Conservation (phyloP, 2,329 filamentous ascomycete genomes). For the Aspergillus fumigatiaffinis region DNA sequence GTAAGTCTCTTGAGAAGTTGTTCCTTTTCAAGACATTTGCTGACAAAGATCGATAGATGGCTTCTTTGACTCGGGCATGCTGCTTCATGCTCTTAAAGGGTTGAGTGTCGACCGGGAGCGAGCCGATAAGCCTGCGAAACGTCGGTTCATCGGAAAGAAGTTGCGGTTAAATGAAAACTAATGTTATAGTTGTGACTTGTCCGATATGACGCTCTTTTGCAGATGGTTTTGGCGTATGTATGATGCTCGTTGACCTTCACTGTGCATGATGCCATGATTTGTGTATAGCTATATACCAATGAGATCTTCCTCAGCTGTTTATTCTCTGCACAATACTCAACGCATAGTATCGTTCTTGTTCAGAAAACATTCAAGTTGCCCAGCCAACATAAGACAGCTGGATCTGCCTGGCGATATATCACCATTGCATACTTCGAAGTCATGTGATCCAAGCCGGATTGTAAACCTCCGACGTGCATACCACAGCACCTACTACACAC, state of each 20-base stretch:
- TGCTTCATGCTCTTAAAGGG: constrained; percentile 79
- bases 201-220: background rate
- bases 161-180: constrained; percentile 46
- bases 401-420: background rate
- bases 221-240: background rate
- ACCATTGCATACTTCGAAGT: no score
- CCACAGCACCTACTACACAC: background rate
- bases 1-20: constrained; percentile 58
- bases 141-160: constrained; percentile 46
- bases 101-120: constrained; percentile 32
- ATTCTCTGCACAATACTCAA: background rate
- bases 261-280: background rate
- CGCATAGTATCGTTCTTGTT: no score
- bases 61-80: constrained; percentile 96
- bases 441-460: background rate
- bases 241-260: background rate
- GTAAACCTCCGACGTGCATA: background rate
- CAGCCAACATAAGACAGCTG: background rate
- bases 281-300: background rate
- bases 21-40: constrained; percentile 8
- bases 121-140: constrained; percentile 34
- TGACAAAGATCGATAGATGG: constrained; percentile 60
- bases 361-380: background rate
- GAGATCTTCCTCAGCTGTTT: background rate
- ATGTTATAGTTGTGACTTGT: background rate